A percentile compares a stretch with the other conserved stretches of the same genome.
Conservation (phyloP, 2,329 filamentous ascomycete species). For the Penicillium hesseltinei region DNA sequence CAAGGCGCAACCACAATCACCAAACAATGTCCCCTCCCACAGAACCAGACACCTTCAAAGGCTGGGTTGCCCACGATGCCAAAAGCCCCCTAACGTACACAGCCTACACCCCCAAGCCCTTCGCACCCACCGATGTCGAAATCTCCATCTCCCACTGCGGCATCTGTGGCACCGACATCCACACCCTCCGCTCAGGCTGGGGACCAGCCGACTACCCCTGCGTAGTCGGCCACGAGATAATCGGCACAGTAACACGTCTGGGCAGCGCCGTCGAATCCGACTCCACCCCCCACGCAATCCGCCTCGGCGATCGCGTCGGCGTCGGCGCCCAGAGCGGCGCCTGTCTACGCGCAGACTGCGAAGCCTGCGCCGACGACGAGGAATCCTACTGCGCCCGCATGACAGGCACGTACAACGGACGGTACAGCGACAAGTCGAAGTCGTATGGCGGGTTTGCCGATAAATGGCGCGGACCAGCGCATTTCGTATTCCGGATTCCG, state of each 20-base stretch:
- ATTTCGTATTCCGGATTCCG: slow-evolving; percentile 62
- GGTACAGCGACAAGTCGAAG: slow-evolving; percentile 36
- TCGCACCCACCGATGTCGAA: slow-evolving; percentile 63
- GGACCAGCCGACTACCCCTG: slow-evolving; percentile 45
- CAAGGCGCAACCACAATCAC: not conserved
- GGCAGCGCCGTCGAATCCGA: slow-evolving; percentile 41
- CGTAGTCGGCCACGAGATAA: slow-evolving; percentile 64
- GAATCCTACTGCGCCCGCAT: slow-evolving; percentile 44
- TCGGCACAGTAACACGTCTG: slow-evolving; percentile 58
- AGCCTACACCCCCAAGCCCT: slow-evolving; percentile 42
- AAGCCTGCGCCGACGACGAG: slow-evolving; percentile 38
- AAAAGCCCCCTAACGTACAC: slow-evolving; percentile 34
- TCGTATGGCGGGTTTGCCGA: slow-evolving; percentile 57
- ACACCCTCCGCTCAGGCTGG: slow-evolving; percentile 56
- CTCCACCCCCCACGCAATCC: slow-evolving; percentile 39
- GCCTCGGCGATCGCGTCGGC: slow-evolving; percentile 62
- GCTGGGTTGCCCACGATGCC: slow-evolving; percentile 41
- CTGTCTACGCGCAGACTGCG: slow-evolving; percentile 49
- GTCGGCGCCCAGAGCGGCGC: slow-evolving; percentile 60
- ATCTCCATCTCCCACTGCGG: slow-evolving; percentile 66
- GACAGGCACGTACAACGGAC: slow-evolving; percentile 39
- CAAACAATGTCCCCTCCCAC: slow-evolving; percentile 1
- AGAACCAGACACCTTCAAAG: slow-evolving; percentile 35
- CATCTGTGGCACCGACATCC: slow-evolving; percentile 63
- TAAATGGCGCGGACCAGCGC: slow-evolving; percentile 54